Percentiles rank a stretch among this genome's conserved stretches.
phyloP scores from a whole-genome alignment of 1,284 basidiomycete species.

The Polyporus tsugae region DNA sequence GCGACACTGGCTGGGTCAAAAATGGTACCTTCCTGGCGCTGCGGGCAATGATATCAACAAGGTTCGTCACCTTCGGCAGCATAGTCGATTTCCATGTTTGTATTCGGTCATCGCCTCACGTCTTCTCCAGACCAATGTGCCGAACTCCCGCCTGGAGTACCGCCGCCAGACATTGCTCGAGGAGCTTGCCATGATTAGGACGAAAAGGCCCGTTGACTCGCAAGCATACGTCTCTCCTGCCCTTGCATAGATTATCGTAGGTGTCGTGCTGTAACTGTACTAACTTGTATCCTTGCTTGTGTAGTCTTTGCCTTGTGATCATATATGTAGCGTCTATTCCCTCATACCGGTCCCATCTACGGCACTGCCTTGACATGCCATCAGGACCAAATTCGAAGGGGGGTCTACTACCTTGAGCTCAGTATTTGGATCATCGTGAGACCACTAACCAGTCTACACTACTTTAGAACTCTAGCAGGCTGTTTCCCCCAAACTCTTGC shows the following conservation, averaged over 20 bases:
- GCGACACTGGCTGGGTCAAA: constrained; percentile 93
- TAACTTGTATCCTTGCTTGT: constrained; percentile 1
- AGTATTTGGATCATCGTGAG: constrained; percentile 1
- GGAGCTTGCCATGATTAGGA: constrained; percentile 78
- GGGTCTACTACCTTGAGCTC: background rate
- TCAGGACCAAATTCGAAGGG: background rate
- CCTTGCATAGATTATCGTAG: constrained; percentile 8
- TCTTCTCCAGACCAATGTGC: constrained; percentile 87
- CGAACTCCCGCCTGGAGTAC: constrained; percentile 88
- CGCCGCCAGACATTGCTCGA: constrained; percentile 90
- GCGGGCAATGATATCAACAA: constrained; percentile 94
- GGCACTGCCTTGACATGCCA: background rate
- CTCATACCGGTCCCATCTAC: background rate
- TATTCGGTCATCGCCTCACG: constrained; percentile 30
- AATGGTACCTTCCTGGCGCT: constrained; percentile 91
- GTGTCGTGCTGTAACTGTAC: background rate
- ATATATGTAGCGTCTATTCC: background rate
- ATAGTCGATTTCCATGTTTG: constrained; percentile 16
- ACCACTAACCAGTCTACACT: background rate
- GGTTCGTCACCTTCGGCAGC: constrained; percentile 49
- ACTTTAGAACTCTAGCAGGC: background rate
- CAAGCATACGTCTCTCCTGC: constrained; percentile 24
- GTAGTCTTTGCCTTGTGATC: background rate
- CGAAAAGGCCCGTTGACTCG: constrained; percentile 27
- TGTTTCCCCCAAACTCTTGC: background rate